Evolutionary conservation across 2,329 filamentous ascomycete genomes (phyloP).

Genomic region (Pyrenophora teres): DNA sequence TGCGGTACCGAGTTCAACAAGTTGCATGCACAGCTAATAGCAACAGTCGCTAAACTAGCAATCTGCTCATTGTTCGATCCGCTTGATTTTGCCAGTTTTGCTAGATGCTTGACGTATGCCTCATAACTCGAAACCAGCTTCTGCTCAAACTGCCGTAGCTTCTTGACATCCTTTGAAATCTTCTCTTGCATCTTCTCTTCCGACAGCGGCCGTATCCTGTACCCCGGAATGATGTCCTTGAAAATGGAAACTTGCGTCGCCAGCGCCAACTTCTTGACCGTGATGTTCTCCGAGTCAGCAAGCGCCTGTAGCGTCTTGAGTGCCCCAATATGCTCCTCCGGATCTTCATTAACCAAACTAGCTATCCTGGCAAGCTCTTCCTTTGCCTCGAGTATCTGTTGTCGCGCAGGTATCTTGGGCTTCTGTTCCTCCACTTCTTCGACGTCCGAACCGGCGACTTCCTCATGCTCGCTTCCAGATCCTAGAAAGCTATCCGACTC

Average conservation of each 20-base stretch:
- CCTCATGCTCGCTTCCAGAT: slow-evolving; percentile 59
- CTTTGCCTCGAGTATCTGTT: slow-evolving; percentile 85
- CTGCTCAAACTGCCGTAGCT: slow-evolving; percentile 83
- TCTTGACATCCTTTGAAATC: slow-evolving; percentile 88
- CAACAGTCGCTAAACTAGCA: slow-evolving; percentile 67
- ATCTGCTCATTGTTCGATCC: slow-evolving; percentile 49
- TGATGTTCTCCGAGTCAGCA: slow-evolving; percentile 68
- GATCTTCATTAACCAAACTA: slow-evolving; percentile 81
- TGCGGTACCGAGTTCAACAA: slow-evolving; percentile 83
- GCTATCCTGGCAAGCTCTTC: slow-evolving; percentile 90
- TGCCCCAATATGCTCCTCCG: slow-evolving; percentile 82
- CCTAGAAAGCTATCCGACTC: slow-evolving; percentile 68
- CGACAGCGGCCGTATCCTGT: slow-evolving; percentile 81
- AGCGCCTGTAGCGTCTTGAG: slow-evolving; percentile 80
- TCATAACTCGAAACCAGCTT: slow-evolving; percentile 85
- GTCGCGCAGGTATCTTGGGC: slow-evolving; percentile 70
- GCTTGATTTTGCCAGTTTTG: slow-evolving; percentile 65
- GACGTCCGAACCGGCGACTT: slow-evolving; percentile 51
- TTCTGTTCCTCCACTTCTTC: slow-evolving; percentile 54
- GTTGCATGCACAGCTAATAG: slow-evolving; percentile 83
- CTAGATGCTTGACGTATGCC: slow-evolving; percentile 77
- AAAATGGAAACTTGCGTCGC: slow-evolving; percentile 88
- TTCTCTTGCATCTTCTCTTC: slow-evolving; percentile 78
- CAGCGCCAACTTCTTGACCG: slow-evolving; percentile 83
- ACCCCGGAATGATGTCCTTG: slow-evolving; percentile 95